phyloP scores from a whole-genome alignment of 176 grass and related monocot genomes.

The Hordeum marinum region DNA sequence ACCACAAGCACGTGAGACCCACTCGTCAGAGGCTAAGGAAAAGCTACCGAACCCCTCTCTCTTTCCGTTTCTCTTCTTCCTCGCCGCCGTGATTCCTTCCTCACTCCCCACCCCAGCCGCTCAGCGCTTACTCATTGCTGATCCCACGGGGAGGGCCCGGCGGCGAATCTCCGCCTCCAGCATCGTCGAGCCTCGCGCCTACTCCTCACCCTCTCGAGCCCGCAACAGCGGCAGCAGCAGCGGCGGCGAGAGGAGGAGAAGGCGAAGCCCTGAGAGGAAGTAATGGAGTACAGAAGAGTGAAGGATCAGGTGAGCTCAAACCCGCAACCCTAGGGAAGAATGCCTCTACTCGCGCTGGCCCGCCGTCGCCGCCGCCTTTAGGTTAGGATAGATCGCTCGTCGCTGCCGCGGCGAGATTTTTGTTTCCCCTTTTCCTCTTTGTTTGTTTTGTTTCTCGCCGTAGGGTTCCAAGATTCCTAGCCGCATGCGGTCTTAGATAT shows the following conservation, averaged over 20 bases:
- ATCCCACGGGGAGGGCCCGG: not conserved
- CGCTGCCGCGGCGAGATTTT: not conserved
- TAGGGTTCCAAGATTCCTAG: not conserved
- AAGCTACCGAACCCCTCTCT: not conserved
- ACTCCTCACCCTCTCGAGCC: not conserved
- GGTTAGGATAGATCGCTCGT: conserved; percentile 2
- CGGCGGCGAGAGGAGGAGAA: not conserved
- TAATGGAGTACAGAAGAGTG: conserved; percentile 57
- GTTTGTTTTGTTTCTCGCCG: not conserved
- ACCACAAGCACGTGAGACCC: not conserved
- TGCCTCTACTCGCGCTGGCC: not conserved
- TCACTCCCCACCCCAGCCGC: not conserved
- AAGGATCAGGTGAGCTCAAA: conserved; percentile 48
- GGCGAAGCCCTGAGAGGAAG: not conserved
- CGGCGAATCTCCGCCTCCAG: not conserved
- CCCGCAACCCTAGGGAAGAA: not conserved
- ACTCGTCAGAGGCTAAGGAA: not conserved
- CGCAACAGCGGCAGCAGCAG: not conserved
- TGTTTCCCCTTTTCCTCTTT: not conserved
- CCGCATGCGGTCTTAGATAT: not conserved
- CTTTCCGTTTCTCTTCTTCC: not conserved
- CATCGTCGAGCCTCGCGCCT: not conserved
- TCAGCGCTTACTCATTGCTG: not conserved
- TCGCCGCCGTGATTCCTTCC: not conserved
- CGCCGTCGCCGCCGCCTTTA: not conserved